These are phyloP conservation scores for Boletus sensibilis DNA, from an alignment of 768 basidiomycete species.

Conservation along the genomic window DNA sequence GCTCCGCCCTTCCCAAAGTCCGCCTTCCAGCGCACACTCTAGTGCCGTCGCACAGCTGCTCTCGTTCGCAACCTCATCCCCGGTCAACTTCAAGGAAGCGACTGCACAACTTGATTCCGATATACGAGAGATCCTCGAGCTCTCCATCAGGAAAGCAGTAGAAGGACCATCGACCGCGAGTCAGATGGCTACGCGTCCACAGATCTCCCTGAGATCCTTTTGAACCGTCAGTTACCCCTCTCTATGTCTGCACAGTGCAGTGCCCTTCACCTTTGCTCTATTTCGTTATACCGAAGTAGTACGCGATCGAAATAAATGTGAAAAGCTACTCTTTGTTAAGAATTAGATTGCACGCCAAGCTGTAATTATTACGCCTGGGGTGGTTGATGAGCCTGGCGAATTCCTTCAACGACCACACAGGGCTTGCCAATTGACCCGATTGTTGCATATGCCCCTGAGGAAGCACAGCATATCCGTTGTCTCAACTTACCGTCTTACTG, in stretches of 20 bases:
- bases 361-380: not conserved
- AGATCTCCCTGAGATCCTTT: slow-evolving; percentile 76
- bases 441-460: too few relatives aligned
- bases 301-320: not conserved
- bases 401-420: not conserved
- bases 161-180: slow-evolving; percentile 40
- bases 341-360: not conserved
- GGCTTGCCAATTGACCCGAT: not conserved
- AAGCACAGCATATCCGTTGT: too few relatives aligned
- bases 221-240: slow-evolving; percentile 29
- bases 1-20: slow-evolving; percentile 49
- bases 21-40: slow-evolving; percentile 47
- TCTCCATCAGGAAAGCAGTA: slow-evolving; percentile 74
- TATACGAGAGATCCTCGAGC: slow-evolving; percentile 65
- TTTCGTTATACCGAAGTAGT: slow-evolving; percentile 1
- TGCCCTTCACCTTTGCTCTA: not conserved
- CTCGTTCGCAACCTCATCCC: slow-evolving; percentile 65
- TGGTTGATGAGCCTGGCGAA: not conserved
- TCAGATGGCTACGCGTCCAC: slow-evolving; percentile 56
- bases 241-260: not conserved
- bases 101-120: slow-evolving; percentile 61
- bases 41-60: slow-evolving; percentile 69
- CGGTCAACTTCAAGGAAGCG: slow-evolving; percentile 82
- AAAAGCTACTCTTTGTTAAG: not conserved
- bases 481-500: not conserved